Evolutionary conservation across 2,329 filamentous ascomycete species (phyloP).

Genomic region (Hymenoscyphus linearis): DNA sequence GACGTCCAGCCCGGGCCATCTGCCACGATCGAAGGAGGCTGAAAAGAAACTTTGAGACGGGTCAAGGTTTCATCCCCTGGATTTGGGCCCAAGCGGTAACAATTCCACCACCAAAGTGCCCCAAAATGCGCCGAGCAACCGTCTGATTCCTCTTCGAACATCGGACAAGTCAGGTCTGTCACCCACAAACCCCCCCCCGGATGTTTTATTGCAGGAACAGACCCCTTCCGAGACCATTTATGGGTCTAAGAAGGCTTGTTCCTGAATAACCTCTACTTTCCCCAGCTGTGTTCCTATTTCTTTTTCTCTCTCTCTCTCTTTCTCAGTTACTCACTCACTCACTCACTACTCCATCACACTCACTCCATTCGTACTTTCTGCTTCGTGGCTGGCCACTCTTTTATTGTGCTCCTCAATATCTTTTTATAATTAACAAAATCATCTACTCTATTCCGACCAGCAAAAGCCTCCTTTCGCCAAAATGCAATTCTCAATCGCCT

Average conservation of each 20-base stretch:
- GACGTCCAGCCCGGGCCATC: background rate
- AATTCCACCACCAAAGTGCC: background rate
- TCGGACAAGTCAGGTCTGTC: background rate
- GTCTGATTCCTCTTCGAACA: background rate
- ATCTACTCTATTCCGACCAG: background rate
- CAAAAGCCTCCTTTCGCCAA: background rate
- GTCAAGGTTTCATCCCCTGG: background rate
- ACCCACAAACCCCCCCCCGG: background rate
- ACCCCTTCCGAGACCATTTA: background rate
- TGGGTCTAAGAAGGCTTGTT: background rate
- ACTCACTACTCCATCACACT: background rate
- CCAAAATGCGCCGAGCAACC: background rate
- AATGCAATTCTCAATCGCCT: constrained; percentile 7
- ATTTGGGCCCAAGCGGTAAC: background rate
- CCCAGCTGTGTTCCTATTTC: background rate
- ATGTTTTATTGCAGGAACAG: background rate
- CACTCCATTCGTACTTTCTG: constrained; percentile 6
- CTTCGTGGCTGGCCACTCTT: constrained; percentile 13
- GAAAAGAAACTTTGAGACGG: background rate
- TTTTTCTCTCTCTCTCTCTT: constrained; percentile 1
- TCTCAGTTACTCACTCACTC: background rate
- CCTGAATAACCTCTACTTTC: background rate
- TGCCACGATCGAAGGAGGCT: background rate
- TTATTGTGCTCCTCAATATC: constrained; percentile 1
- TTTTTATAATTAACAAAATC: background rate